These are phyloP conservation scores for Ballota nigra DNA, from an alignment of 257 asterid genomes.

Conservation along the genomic window DNA sequence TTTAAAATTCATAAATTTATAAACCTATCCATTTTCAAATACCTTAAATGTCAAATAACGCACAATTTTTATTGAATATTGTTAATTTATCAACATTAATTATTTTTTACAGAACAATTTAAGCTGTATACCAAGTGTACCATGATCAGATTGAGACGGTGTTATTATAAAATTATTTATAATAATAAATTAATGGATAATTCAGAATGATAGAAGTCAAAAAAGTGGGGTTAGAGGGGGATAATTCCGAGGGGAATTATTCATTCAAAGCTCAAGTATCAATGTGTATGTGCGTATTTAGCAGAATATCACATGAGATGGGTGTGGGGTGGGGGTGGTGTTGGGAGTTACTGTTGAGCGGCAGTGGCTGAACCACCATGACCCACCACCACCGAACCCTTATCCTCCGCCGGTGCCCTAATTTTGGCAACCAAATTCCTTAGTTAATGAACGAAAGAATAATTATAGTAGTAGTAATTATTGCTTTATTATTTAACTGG, in stretches of 20 bases:
- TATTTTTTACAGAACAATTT: no score
- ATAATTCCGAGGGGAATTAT: slow-evolving; percentile 37
- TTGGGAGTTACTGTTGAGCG: background rate
- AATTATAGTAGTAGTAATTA: no score
- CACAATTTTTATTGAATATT: no score
- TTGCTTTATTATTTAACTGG: no score
- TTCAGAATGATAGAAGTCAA: slow-evolving; percentile 44
- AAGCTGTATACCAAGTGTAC: no score
- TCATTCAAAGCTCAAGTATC: slow-evolving; percentile 58
- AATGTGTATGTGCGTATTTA: slow-evolving; percentile 36
- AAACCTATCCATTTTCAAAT: no score
- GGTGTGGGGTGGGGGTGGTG: background rate
- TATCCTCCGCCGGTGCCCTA: background rate
- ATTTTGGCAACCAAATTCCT: background rate
- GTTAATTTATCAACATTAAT: no score
- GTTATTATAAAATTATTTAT: background rate
- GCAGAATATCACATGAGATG: slow-evolving; percentile 53
- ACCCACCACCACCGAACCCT: background rate
- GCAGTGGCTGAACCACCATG: slow-evolving; percentile 5
- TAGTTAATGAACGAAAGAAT: no score
- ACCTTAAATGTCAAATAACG: no score
- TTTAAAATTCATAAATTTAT: no score
- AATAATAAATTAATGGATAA: background rate
- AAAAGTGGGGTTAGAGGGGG: slow-evolving; percentile 33
- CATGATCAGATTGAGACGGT: no score